Evolutionary conservation across 768 basidiomycete species (phyloP).

Genomic region (Podaxis rugospora): DNA sequence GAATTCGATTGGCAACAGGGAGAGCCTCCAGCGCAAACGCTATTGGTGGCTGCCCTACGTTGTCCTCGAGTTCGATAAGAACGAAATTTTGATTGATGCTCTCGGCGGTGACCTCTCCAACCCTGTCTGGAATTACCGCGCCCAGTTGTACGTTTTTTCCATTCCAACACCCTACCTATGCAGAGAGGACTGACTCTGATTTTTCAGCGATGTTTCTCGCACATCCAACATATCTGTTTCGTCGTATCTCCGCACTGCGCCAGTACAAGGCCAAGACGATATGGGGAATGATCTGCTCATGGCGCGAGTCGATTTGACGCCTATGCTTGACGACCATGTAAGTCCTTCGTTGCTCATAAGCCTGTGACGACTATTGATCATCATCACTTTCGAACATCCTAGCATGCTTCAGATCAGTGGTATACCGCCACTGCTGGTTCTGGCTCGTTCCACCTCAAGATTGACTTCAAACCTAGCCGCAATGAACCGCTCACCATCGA

Average conservation of each 20-base stretch:
- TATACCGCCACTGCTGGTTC: conserved; percentile 77
- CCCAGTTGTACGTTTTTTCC: conserved; percentile 74
- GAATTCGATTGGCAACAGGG: conserved; percentile 69
- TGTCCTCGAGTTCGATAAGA: conserved; percentile 97
- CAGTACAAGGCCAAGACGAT: conserved; percentile 75
- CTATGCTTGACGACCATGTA: conserved; percentile 76
- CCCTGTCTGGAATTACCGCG: conserved; percentile 94
- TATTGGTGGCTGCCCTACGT: conserved; percentile 97
- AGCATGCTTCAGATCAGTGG: conserved; percentile 91
- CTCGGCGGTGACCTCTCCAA: conserved; percentile 87
- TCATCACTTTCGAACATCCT: neutral
- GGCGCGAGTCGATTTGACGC: conserved; percentile 87
- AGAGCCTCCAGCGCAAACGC: conserved; percentile 89
- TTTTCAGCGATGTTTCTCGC: conserved; percentile 84
- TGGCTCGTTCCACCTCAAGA: conserved; percentile 93
- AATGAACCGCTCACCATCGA: conserved; percentile 90
- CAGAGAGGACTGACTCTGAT: conserved; percentile 1
- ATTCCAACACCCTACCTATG: neutral
- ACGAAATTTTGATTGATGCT: conserved; percentile 94
- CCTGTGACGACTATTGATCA: conserved; percentile 12
- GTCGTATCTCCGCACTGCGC: conserved; percentile 83
- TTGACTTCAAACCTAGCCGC: conserved; percentile 86
- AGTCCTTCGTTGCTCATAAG: conserved; percentile 18
- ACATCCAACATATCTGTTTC: conserved; percentile 90
- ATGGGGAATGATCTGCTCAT: conserved; percentile 98